Percentiles rank a stretch among this genome's conserved stretches.
phyloP scores from a whole-genome alignment of 2,329 filamentous ascomycete genomes.

The Cercospora berteroae region DNA sequence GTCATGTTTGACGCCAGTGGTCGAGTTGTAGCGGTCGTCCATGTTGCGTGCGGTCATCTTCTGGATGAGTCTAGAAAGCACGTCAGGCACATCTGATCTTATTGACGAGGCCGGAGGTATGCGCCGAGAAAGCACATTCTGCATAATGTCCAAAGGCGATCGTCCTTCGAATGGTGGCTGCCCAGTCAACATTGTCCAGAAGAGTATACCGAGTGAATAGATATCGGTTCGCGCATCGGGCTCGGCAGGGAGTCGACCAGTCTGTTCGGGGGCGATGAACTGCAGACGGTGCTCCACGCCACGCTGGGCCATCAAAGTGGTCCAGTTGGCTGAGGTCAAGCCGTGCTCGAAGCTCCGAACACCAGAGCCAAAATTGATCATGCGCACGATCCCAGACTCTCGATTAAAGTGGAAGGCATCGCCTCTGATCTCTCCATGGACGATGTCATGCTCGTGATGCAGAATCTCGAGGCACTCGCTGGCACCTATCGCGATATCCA shows the following conservation, averaged over 20 bases:
- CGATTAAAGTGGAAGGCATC: conserved; percentile 87
- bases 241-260: conserved; percentile 85
- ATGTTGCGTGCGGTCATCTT: conserved; percentile 91
- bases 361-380: conserved; percentile 84
- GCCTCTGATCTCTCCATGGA: conserved; percentile 86
- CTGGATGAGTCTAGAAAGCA: conserved; percentile 77
- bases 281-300: conserved; percentile 86
- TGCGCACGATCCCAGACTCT: conserved; percentile 68
- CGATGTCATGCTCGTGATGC: conserved; percentile 82
- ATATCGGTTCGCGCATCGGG: conserved; percentile 91
- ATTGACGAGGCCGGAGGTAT: conserved; percentile 74
- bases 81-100: conserved; percentile 79
- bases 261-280: conserved; percentile 93
- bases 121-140: conserved; percentile 77
- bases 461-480: conserved; percentile 82
- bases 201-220: conserved; percentile 83
- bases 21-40: conserved; percentile 83
- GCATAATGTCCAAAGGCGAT: conserved; percentile 84
- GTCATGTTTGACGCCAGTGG: conserved; percentile 81
- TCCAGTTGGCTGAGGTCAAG: conserved; percentile 81
- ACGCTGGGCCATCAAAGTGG: conserved; percentile 73
- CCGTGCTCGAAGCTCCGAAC: conserved; percentile 87
- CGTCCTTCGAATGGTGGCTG: conserved; percentile 76
- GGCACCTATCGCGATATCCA: conserved; percentile 89
- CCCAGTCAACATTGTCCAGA: conserved; percentile 82